Evolutionary conservation across 2,329 filamentous ascomycete genomes (phyloP).

Genomic region (Ramichloridium luteum): DNA sequence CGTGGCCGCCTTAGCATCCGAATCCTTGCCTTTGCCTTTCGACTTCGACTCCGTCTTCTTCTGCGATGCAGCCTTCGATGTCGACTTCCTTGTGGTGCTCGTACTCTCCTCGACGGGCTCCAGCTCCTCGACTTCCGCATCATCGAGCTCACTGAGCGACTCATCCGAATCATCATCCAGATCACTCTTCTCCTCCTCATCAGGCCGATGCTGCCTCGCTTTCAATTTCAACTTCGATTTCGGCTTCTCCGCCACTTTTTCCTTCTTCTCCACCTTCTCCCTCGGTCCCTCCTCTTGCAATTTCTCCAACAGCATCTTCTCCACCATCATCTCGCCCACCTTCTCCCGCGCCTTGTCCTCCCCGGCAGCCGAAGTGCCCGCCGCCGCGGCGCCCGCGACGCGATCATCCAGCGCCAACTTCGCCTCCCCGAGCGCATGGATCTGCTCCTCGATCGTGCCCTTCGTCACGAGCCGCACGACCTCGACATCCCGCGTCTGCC

Average conservation of each 20-base stretch:
- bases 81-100: too few relatives aligned
- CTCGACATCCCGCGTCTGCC: conserved; percentile 81
- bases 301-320: conserved; percentile 28
- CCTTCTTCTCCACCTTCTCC: conserved; percentile 10
- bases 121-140: too few relatives aligned
- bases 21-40: neutral
- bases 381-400: conserved; percentile 48
- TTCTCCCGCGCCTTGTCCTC: conserved; percentile 29
- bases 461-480: conserved; percentile 72
- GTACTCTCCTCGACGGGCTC: too few relatives aligned
- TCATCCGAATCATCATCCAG: neutral
- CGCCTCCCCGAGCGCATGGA: conserved; percentile 79
- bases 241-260: conserved; percentile 5
- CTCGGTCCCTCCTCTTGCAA: conserved; percentile 16
- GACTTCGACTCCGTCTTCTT: too few relatives aligned
- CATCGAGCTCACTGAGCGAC: too few relatives aligned
- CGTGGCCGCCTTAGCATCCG: neutral
- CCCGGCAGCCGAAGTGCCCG: conserved; percentile 27
- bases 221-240: too few relatives aligned
- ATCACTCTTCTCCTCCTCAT: conserved; percentile 4
- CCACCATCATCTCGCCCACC: conserved; percentile 29
- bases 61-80: too few relatives aligned
- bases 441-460: conserved; percentile 82
- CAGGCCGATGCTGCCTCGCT: too few relatives aligned
- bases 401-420: conserved; percentile 81